Conservation (phyloP, 345 rosid genomes). For the Citrus inodora region DNA sequence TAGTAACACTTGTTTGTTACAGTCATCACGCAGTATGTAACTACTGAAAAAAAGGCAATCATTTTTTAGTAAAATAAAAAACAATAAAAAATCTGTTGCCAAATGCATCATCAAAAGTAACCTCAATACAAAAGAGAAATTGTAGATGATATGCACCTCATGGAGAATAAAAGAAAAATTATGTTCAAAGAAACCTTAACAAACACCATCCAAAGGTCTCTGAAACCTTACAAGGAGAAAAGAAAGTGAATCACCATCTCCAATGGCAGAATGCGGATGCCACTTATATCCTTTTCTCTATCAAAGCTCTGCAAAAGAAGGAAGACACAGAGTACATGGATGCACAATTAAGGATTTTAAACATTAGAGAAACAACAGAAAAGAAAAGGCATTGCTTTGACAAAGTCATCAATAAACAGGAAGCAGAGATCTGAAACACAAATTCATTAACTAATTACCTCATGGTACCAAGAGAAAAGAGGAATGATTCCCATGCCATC, state of each 20-base stretch:
- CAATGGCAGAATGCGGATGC: constrained; percentile 46
- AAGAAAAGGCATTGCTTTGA: background rate
- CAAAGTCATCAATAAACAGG: background rate
- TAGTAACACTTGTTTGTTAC: background rate
- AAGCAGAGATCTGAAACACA: background rate
- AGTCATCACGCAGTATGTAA: background rate
- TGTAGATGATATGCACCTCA: background rate
- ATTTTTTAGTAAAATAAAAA: background rate
- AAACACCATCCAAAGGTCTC: background rate
- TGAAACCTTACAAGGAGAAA: constrained; percentile 38
- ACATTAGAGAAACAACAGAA: background rate
- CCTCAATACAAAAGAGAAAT: background rate
- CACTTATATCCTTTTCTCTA: constrained; percentile 45
- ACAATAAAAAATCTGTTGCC: background rate
- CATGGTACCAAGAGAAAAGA: constrained; percentile 66
- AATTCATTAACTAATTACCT: constrained; percentile 36
- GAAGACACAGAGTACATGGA: background rate
- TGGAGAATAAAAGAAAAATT: background rate
- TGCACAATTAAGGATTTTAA: background rate
- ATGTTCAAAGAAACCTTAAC: background rate
- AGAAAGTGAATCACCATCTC: constrained; percentile 67
- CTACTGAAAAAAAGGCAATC: background rate
- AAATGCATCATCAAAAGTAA: background rate
- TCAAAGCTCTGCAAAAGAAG: constrained; percentile 52
- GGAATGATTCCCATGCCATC: constrained; percentile 59